Conservation (phyloP, 108 stramenopile species). For the Seminavis robusta region DNA sequence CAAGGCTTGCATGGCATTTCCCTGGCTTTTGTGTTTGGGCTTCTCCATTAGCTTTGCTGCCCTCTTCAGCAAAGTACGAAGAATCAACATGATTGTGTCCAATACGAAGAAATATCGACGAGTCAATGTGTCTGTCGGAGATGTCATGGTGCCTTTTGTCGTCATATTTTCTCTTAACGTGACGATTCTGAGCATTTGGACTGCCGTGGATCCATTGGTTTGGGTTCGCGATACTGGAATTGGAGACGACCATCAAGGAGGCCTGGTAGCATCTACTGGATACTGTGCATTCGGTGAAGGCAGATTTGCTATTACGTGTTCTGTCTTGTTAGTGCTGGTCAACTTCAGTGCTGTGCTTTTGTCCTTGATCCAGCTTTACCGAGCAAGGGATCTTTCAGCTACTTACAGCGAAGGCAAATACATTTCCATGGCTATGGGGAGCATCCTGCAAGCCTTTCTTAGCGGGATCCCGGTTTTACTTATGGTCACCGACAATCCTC, state of each 20-base stretch:
- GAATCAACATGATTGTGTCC: slow-evolving; percentile 36
- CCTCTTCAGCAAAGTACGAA: slow-evolving; percentile 51
- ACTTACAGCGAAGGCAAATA: slow-evolving; percentile 16
- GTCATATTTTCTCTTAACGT: slow-evolving; percentile 30
- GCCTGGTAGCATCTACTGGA: too few relatives aligned
- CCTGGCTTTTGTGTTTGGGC: slow-evolving; percentile 48
- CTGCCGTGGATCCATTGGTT: slow-evolving; percentile 15
- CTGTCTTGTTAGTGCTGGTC: too few relatives aligned
- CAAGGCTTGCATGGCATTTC: slow-evolving; percentile 35
- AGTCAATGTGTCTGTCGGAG: slow-evolving; percentile 13
- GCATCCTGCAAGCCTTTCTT: slow-evolving; percentile 22
- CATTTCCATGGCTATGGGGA: slow-evolving; percentile 28
- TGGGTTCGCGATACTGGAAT: too few relatives aligned
- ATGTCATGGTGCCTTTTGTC: slow-evolving; percentile 34
- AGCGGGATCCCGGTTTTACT: slow-evolving; percentile 28
- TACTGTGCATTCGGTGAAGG: too few relatives aligned
- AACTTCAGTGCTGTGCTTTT: not conserved
- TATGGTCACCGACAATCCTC: slow-evolving; percentile 18
- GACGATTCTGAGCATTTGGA: slow-evolving; percentile 17
- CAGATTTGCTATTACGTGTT: too few relatives aligned
- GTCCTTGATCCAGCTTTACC: slow-evolving; percentile 1
- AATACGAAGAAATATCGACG: slow-evolving; percentile 11
- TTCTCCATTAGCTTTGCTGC: slow-evolving; percentile 45
- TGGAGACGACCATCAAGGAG: too few relatives aligned
- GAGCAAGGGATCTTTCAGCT: not conserved